A percentile compares a stretch with the other conserved stretches of the same genome.
phyloP scores from a whole-genome alignment of 2,329 filamentous ascomycete genomes.

The Aspergillus cejpii region DNA sequence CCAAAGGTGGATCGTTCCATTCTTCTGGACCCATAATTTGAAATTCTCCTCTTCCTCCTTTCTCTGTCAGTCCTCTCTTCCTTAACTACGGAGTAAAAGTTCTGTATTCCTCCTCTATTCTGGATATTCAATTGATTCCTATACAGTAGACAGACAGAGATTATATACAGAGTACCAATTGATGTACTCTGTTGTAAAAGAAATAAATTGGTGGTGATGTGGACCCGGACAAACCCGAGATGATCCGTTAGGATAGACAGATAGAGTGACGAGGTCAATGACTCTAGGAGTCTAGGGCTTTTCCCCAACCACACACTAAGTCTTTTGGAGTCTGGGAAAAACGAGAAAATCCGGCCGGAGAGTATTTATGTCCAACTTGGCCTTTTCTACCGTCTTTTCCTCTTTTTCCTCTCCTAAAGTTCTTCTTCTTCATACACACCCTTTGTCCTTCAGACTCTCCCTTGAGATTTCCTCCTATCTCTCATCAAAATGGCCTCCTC shows the following conservation, averaged over 20 bases:
- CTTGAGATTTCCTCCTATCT: slow-evolving; percentile 34
- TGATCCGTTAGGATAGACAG: slow-evolving; percentile 4
- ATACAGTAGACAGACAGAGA: no score
- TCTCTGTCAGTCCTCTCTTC: slow-evolving; percentile 7
- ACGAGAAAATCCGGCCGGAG: slow-evolving; percentile 35
- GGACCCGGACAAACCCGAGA: slow-evolving; percentile 21
- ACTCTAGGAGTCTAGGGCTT: slow-evolving; percentile 2
- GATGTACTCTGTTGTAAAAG: no score
- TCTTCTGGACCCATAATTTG: slow-evolving; percentile 15
- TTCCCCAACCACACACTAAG: slow-evolving; percentile 25
- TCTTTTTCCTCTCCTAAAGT: slow-evolving; percentile 18
- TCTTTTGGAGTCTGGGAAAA: slow-evolving; percentile 23
- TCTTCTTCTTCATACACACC: slow-evolving; percentile 9
- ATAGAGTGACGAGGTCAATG: slow-evolving; percentile 10
- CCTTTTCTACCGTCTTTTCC: slow-evolving; percentile 26
- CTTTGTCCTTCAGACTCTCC: slow-evolving; percentile 24
- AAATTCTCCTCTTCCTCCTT: no score
- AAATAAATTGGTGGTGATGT: no score
- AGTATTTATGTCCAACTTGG: slow-evolving; percentile 34
- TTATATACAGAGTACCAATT: no score
- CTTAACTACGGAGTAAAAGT: slow-evolving; percentile 4
- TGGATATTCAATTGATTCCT: no score
- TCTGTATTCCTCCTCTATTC: no score
- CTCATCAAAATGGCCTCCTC: slow-evolving; percentile 70
- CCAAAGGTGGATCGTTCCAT: slow-evolving; percentile 12